Evolutionary conservation across 805 yeast genomes (phyloP), one percentile per base, ranked within the genome.

Genomic region (Kluyveromyces lactis): DNA sequence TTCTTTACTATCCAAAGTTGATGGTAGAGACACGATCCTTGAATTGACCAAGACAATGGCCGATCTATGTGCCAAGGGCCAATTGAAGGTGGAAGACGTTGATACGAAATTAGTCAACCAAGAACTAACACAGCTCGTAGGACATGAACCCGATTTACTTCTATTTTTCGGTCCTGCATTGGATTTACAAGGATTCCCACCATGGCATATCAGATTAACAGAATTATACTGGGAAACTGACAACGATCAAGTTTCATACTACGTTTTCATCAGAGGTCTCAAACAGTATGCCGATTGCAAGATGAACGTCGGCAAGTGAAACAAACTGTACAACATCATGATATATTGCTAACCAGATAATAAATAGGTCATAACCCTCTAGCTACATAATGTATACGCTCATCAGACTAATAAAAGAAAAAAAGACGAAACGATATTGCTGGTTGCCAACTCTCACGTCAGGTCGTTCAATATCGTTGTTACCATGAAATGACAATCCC

Each of bases 131-230:
- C 85, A 78, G 50, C 67, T 86, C 39, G 92, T 87, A 12, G 92
- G 95, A 1, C 71, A 70, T n/a, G 98, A 92, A 58, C 97, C 98
- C 0, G 98, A 92, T 57, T 70, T 92, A 46, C 67, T 92, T 35
- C 68, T 92, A 23, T 64, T 84, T 39, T 92, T 90, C 58, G 86
- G 86, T 16, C 95, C 97, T n/a, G 69, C 71, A 10, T 68, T 92
- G 46, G 95, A 87, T 57, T 71, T 92, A 36, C 95, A 87, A 61
- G 97, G 95, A 13, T 92, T 80, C 60, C 97, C 97, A 16, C 98
- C 98, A 21, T 92, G 98, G 98, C 97, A 90, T 56, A 76, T 86
- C 26, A 74, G 98, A 46, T 72, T 94, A 39, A 75, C 87, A 5
- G 98, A 92, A 56, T 77, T 92, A 53, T 89, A 80, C 63, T 84